Evolutionary conservation across 768 basidiomycete genomes (phyloP).

Genomic region (Suillus plorans): DNA sequence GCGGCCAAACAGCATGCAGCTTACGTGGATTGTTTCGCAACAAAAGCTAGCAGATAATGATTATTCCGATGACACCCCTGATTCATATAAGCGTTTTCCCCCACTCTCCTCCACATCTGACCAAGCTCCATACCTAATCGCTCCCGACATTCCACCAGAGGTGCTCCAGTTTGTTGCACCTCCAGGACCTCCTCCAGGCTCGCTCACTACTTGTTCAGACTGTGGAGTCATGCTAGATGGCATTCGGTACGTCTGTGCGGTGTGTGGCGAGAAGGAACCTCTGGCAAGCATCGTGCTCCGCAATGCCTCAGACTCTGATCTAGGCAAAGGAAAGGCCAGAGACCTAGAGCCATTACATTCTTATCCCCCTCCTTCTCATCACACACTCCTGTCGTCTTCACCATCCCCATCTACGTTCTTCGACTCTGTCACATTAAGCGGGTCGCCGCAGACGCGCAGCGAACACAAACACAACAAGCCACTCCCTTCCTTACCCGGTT

Average conservation of each 20-base stretch:
- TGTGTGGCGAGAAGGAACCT: constrained; percentile 79
- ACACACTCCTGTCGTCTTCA: constrained; percentile 22
- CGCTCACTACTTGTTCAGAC: constrained; percentile 79
- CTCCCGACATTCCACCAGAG: constrained; percentile 47
- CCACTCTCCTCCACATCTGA: constrained; percentile 17
- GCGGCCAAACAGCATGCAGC: constrained; percentile 66
- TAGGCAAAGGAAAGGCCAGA: constrained; percentile 51
- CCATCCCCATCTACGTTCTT: constrained; percentile 18
- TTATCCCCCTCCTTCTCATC: constrained; percentile 38
- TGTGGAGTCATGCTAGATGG: constrained; percentile 74
- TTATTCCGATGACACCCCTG: constrained; percentile 5
- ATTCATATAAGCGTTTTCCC: constrained; percentile 8
- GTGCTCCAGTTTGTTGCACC: constrained; percentile 51
- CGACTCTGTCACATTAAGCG: constrained; percentile 17
- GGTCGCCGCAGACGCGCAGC: constrained; percentile 14
- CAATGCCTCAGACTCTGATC: constrained; percentile 13
- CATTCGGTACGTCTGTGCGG: constrained; percentile 89
- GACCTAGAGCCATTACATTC: constrained; percentile 16
- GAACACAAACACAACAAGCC: constrained; percentile 38
- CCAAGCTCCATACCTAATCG: constrained; percentile 18
- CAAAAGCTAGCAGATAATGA: constrained; percentile 34
- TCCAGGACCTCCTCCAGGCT: constrained; percentile 51
- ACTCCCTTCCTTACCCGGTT: constrained; percentile 41
- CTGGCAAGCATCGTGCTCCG: constrained; percentile 15
- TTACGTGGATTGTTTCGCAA: constrained; percentile 63